Evolutionary conservation across 306 rosid genomes (phyloP), one percentile per base, ranked within the genome.

Genomic region (Phaseolus lunatus): DNA sequence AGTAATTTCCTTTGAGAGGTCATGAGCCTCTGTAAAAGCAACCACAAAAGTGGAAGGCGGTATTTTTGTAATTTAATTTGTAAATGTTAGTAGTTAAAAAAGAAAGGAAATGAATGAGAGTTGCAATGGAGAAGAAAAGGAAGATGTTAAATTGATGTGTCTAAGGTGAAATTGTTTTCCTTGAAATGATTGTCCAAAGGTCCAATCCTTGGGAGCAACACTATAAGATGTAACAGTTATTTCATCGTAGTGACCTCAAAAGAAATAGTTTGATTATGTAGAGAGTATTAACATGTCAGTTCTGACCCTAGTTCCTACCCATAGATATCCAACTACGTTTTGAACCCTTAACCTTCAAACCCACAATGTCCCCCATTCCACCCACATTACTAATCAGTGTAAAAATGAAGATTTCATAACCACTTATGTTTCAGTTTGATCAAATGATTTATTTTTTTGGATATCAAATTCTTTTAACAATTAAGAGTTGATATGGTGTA

Each of bases 251-350:
- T 90, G 62, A 92, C 90, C 91, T 94, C 97, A 52, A 94, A 94
- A 0, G 96, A 94, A 35, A 92, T 91, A 56, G 98, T 95, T 66
- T 94, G 98, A 70, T 89, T 90, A 80, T 82, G 90, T 63, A 94
- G 77, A 92, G 91, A 0, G 95, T 92, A 67, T 87, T 94, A 29
- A 89, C 72, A 75, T 94, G 98, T 96, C 98, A 94, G 75, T 89
- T 92, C 81, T 94, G 98, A 23, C 98, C 98, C 98, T 96, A 94
- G 16, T 94, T 94, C 26, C 98, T 73, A 49, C 97, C 98, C 97
- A 94, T 92, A 1, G 97, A 82, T 84, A 94, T 94, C 98, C 98
- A 94, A 48, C 98, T 95, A 6, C 95, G 90, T 89, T 81, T 90
- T 33, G 98, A 89, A 24, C 98, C 95, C 85, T 90, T 94, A 33